Evolutionary conservation across 2,329 filamentous ascomycete genomes (phyloP).

Genomic region (Scytalidium sp.): DNA sequence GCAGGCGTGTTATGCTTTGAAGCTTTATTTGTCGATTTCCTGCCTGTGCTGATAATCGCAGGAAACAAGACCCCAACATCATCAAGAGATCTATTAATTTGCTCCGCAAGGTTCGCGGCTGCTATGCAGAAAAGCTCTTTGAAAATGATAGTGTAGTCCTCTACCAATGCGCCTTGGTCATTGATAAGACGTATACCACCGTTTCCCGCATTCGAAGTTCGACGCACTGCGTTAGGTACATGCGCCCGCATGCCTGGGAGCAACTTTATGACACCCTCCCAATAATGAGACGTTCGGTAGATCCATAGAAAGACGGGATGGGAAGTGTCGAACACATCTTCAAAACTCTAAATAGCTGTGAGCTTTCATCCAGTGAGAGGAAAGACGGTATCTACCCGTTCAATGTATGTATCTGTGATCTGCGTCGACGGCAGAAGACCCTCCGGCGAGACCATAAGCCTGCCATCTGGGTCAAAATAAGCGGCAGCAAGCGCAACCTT

Average conservation of each 20-base stretch:
- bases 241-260: conserved; percentile 72
- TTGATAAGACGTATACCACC: conserved; percentile 43
- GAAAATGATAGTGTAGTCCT: conserved; percentile 73
- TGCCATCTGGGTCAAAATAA: conserved; percentile 64
- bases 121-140: conserved; percentile 81
- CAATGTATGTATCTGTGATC: conserved; percentile 75
- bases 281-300: conserved; percentile 76
- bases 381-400: conserved; percentile 44
- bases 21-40: conserved; percentile 15
- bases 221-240: conserved; percentile 48
- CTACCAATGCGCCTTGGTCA: conserved; percentile 55
- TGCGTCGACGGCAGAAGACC: conserved; percentile 69
- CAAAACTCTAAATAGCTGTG: conserved; percentile 44
- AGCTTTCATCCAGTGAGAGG: neutral
- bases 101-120: conserved; percentile 68
- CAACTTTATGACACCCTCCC: conserved; percentile 65
- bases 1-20: conserved; percentile 7
- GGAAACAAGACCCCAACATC: conserved; percentile 71
- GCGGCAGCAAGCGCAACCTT: conserved; percentile 56
- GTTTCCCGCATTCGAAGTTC: conserved; percentile 32
- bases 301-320: conserved; percentile 88
- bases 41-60: conserved; percentile 68
- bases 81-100: conserved; percentile 60
- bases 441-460: conserved; percentile 66
- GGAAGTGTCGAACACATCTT: conserved; percentile 71